Evolutionary conservation across 2,329 filamentous ascomycete species (phyloP).

Genomic region (Sporothrix humicola): DNA sequence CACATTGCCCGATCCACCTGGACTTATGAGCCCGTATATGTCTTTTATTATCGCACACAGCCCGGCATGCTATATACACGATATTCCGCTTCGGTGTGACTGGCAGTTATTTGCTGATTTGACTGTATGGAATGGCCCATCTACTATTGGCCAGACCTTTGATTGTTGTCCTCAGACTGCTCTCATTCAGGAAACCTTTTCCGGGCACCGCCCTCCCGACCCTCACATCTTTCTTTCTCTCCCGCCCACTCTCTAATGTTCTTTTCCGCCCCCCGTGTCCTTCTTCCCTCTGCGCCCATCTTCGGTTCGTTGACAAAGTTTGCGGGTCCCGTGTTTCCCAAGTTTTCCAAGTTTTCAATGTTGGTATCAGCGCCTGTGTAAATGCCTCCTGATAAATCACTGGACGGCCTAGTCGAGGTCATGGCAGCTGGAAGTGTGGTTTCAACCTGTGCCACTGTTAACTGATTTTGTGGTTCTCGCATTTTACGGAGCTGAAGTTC

Average conservation of each 20-base stretch:
- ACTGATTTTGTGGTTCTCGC: neutral
- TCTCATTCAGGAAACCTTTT: no score
- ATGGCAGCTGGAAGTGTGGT: neutral
- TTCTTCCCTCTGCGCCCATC: neutral
- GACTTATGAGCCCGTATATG: no score
- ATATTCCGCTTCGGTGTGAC: neutral
- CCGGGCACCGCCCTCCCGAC: neutral
- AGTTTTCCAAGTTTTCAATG: no score
- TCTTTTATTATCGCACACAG: neutral
- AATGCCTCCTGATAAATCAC: neutral
- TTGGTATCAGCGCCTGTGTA: no score
- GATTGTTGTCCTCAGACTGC: neutral
- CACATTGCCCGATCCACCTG: no score
- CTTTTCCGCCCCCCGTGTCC: neutral
- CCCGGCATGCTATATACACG: neutral
- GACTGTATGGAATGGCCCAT: conserved; percentile 26
- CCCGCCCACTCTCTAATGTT: neutral
- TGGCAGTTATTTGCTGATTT: neutral
- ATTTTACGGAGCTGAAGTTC: neutral
- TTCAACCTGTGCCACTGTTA: neutral
- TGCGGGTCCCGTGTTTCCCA: no score
- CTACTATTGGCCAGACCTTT: conserved; percentile 28
- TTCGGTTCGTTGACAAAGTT: no score
- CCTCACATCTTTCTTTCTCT: neutral
- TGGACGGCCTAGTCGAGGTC: neutral